Percentiles rank a stretch among this genome's conserved stretches.
phyloP scores from a whole-genome alignment of 2,329 filamentous ascomycete genomes.

The Apiospora malaysiana region DNA sequence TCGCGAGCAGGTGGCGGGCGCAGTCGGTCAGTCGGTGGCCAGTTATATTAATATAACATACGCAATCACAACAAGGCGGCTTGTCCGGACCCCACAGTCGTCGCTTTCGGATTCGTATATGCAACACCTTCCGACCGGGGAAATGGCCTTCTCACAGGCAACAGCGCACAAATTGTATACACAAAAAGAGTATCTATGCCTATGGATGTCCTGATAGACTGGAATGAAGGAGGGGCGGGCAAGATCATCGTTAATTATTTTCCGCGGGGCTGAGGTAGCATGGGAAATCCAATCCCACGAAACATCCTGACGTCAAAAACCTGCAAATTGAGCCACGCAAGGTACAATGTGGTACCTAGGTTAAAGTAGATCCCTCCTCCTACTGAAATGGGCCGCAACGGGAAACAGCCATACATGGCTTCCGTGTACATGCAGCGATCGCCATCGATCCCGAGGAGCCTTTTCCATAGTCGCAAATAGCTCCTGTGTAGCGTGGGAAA shows the following conservation, averaged over 20 bases:
- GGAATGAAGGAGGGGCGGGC: neutral
- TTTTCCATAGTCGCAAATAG: neutral
- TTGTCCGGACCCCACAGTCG: neutral
- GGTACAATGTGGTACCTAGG: neutral
- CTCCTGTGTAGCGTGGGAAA: neutral
- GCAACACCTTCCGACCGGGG: neutral
- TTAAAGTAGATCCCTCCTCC: neutral
- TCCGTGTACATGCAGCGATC: neutral
- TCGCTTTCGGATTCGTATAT: neutral
- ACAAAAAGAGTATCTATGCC: neutral
- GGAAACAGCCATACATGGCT: neutral
- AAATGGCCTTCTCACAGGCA: neutral
- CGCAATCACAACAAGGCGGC: conserved; percentile 1
- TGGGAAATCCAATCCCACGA: conserved; percentile 1
- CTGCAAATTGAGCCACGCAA: conserved; percentile 1
- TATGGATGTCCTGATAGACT: neutral
- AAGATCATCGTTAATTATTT: neutral
- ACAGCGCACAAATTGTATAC: neutral
- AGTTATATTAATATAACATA: neutral
- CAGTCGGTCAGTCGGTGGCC: neutral
- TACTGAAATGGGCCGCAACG: conserved; percentile 11
- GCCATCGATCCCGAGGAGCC: neutral
- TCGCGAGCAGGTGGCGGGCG: neutral
- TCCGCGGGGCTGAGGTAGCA: conserved; percentile 9
- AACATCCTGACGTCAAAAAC: conserved; percentile 18